Evolutionary conservation across 805 yeast species (phyloP).

Genomic region (Metschnikowia aberdeeniae): DNA sequence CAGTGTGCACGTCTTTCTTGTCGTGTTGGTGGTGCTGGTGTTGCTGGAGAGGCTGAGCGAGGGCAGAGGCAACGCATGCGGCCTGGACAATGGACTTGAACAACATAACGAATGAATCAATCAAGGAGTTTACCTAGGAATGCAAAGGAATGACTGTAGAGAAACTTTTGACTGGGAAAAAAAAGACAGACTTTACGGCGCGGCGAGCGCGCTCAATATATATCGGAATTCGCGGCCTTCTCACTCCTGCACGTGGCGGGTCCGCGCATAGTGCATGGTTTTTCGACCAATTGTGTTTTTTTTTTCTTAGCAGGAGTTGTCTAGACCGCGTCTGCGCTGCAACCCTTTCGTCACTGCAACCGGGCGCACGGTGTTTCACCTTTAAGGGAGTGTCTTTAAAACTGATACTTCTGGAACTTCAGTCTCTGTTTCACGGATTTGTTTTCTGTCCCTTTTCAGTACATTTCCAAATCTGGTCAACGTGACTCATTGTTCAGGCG

Average conservation of each 20-base stretch:
- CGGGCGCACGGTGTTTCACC: too few species aligned
- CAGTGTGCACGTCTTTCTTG: constrained; percentile 52
- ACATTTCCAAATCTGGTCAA: too few species aligned
- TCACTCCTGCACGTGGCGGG: not conserved
- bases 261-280: not conserved
- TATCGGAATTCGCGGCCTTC: not conserved
- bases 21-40: constrained; percentile 49
- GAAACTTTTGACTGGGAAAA: constrained; percentile 17
- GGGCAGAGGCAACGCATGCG: constrained; percentile 44
- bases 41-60: constrained; percentile 53
- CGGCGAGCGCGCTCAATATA: constrained; percentile 3
- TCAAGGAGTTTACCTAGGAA: constrained; percentile 24
- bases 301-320: constrained; percentile 3
- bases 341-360: not conserved
- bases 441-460: too few species aligned
- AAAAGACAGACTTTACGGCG: constrained; percentile 2
- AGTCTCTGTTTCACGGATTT: too few species aligned
- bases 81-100: constrained; percentile 47
- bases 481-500: too few species aligned
- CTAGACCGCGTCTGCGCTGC: constrained; percentile 2
- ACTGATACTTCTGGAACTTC: too few species aligned
- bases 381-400: too few species aligned
- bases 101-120: constrained; percentile 36
- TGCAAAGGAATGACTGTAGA: constrained; percentile 29
- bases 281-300: constrained; percentile 1